Conservation (phyloP, 306 rosid genomes). For the Trifolium dubium region DNA sequence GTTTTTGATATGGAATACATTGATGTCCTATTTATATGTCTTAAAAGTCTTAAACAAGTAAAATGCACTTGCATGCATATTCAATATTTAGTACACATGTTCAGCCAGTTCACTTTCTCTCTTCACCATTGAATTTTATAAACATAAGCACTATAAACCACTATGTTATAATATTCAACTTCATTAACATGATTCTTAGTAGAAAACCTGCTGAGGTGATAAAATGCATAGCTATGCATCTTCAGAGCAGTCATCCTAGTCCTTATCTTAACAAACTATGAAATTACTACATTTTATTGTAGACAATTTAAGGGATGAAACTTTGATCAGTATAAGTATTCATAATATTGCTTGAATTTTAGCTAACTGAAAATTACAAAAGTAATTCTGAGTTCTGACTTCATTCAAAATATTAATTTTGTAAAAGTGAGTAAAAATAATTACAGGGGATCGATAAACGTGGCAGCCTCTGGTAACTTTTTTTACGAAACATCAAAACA, state of each 20-base stretch:
- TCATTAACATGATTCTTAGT: conserved; percentile 7
- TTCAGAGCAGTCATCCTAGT: conserved; percentile 9
- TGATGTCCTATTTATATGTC: neutral
- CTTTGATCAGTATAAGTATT: conserved; percentile 7
- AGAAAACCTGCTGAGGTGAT: conserved; percentile 14
- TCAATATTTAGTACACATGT: neutral
- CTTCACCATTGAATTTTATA: conserved; percentile 9
- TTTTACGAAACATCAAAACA: conserved; percentile 15
- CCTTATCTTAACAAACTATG: conserved; percentile 1
- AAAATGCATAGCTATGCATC: conserved; percentile 25
- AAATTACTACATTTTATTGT: neutral
- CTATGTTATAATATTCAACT: neutral
- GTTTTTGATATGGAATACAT: conserved; percentile 1
- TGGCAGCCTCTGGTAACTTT: neutral
- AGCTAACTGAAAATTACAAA: conserved; percentile 13
- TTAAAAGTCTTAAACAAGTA: conserved; percentile 6
- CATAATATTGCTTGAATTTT: conserved; percentile 5
- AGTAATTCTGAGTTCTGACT: neutral
- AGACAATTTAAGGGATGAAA: neutral
- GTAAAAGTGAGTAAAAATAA: conserved; percentile 13
- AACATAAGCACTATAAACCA: conserved; percentile 3
- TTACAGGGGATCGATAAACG: neutral
- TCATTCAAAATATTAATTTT: neutral
- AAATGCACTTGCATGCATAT: conserved; percentile 25
- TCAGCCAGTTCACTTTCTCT: conserved; percentile 30